Base-by-base conservation (phyloP, 495 filamentous ascomycete genomes). In the Terfezia claveryi region DNA sequence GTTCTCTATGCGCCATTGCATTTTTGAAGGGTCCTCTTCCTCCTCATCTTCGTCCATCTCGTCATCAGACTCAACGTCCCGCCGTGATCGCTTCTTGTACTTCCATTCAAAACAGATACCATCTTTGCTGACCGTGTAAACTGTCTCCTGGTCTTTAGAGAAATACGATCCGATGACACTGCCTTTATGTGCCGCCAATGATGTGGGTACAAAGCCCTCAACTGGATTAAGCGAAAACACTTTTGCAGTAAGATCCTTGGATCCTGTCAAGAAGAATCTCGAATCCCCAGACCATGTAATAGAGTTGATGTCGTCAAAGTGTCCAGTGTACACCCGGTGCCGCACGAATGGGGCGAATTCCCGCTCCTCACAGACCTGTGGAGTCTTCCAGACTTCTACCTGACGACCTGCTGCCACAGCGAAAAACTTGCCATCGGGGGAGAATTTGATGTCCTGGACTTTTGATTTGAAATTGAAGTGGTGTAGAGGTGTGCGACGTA, bases 281-380 rank as follows among this genome's bases (percentile, higher is more conserved):
- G 91, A 95, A 69, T 98, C 91, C 63, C 78, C 79, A 10, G 89
- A 94, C 91, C 91, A 98, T 64, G 91, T 80, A 54, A 98, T 81
- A 64, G 76, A 80, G 37, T 81, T 77, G 23, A 96, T 80, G 32
- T 73, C 74, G 66, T 95, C 91, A 58, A 87, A 92, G 67, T 98
- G 91, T 1, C 85, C 83, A 37, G 81, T 77, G 58, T 93, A 84
- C 46, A 82, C 80, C 52, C 86, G 78, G 68, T 96, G 86, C 50
- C 85, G 72, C 41, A 93, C 78, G 59, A 98, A 96, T 0, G 91
- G 91, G 10, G 92, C 87, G 68, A 94, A 96, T 59, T 96, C 87
- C 57, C 94, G 72, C 54, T 87, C 87, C 56, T 87, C 91, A 61
- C 83, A 79, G 52, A 74, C 72, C 50, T 77, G 78, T 8, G 91